A percentile compares a stretch with the other conserved stretches of the same genome.
Conservation (phyloP, 2,329 filamentous ascomycete species). For the Diaporthe aspalathi region DNA sequence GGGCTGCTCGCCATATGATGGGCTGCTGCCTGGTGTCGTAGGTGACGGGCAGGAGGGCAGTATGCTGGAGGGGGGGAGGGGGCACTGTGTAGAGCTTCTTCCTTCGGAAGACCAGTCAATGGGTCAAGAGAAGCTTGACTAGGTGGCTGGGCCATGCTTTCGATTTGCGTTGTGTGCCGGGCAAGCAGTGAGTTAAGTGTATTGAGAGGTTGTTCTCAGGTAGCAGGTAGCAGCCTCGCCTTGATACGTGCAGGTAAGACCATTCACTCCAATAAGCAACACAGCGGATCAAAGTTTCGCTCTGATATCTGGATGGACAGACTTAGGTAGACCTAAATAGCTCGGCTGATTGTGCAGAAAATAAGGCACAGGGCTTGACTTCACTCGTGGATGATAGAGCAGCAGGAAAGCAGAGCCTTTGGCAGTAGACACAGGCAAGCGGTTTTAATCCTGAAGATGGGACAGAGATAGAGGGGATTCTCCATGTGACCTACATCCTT, state of each 20-base stretch:
- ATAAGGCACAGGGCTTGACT: too few species aligned
- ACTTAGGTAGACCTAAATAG: too few species aligned
- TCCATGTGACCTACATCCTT: neutral
- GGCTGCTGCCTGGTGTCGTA: neutral
- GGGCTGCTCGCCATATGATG: neutral
- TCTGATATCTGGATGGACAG: neutral
- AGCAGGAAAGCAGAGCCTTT: neutral
- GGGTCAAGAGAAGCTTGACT: constrained; percentile 4
- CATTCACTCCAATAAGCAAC: neutral
- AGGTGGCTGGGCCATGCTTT: constrained; percentile 20
- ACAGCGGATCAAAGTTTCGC: neutral
- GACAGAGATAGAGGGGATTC: neutral
- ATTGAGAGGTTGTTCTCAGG: neutral
- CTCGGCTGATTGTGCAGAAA: neutral
- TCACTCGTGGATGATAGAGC: neutral
- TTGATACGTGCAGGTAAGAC: neutral
- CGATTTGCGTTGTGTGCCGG: too few species aligned
- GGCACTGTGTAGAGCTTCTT: neutral
- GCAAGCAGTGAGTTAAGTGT: neutral
- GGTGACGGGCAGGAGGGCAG: constrained; percentile 22
- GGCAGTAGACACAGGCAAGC: neutral
- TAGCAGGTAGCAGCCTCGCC: neutral
- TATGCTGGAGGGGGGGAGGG: constrained; percentile 39
- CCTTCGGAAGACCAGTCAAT: constrained; percentile 27
- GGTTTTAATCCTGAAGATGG: neutral